These are phyloP conservation scores for Yamadazyma epiphylla DNA, from an alignment of 1,139 yeast species.

Conservation along the genomic window DNA sequence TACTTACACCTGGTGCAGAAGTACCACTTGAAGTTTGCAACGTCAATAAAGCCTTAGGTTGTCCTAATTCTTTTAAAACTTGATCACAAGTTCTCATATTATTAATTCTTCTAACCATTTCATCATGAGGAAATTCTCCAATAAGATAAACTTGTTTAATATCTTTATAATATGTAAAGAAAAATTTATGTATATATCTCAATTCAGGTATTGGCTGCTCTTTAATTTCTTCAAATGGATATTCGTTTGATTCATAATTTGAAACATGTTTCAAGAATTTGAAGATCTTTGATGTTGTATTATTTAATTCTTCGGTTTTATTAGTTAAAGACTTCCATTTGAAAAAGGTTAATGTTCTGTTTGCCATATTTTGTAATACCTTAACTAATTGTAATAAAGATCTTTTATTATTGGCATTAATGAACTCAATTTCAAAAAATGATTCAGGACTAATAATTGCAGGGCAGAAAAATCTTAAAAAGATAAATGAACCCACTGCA, in stretches of 20 bases:
- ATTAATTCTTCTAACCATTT: constrained; percentile 15
- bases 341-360: constrained; percentile 58
- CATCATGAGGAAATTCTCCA: constrained; percentile 9
- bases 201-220: constrained; percentile 43
- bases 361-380: constrained; percentile 83
- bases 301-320: constrained; percentile 39
- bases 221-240: constrained; percentile 25
- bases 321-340: constrained; percentile 56
- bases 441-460: constrained; percentile 89
- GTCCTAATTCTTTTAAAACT: constrained; percentile 30
- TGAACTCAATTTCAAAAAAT: constrained; percentile 43
- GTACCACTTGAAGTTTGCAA: constrained; percentile 47
- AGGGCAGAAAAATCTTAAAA: constrained; percentile 84
- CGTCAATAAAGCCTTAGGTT: constrained; percentile 41
- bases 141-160: constrained; percentile 42
- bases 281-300: constrained; percentile 43
- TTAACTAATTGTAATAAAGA: constrained; percentile 80
- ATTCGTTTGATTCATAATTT: constrained; percentile 11
- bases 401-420: constrained; percentile 54
- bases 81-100: constrained; percentile 26
- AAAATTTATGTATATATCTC: constrained; percentile 59
- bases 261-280: constrained; percentile 38
- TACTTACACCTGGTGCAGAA: constrained; percentile 2
- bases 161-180: constrained; percentile 57
- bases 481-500: constrained; percentile 86